A percentile compares a stretch with the other conserved stretches of the same genome.
Evolutionary conservation across 31 red algal genomes (phyloP).

Genomic region (Endocladia muricata): DNA sequence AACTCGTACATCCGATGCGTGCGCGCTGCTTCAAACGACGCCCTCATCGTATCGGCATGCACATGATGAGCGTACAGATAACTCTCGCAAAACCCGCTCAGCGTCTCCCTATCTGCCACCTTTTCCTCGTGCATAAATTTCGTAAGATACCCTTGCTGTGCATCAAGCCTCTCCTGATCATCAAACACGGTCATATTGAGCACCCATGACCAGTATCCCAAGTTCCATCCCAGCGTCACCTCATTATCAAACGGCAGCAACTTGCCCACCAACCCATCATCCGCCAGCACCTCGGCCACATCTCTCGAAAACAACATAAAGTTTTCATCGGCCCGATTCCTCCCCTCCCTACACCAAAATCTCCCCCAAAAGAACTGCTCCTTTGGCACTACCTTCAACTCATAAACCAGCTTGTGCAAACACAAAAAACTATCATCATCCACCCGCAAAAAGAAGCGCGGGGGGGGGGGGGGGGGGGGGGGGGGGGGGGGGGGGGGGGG

Average conservation of each 20-base stretch:
- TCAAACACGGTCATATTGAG: constrained; percentile 90
- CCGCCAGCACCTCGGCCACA: constrained; percentile 43
- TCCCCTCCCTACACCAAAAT: constrained; percentile 85
- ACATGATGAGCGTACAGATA: constrained; percentile 89
- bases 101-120: not conserved
- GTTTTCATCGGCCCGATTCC: constrained; percentile 93
- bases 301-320: constrained; percentile 91
- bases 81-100: constrained; percentile 57
- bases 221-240: constrained; percentile 92
- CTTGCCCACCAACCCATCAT: constrained; percentile 35
- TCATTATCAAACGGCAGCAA: constrained; percentile 80
- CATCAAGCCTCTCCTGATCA: constrained; percentile 80
- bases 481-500: too few relatives aligned
- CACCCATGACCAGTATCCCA: constrained; percentile 88
- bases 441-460: constrained; percentile 71
- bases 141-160: constrained; percentile 90
- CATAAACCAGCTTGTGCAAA: constrained; percentile 63
- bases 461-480: too few relatives aligned
- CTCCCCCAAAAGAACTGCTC: constrained; percentile 86
- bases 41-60: constrained; percentile 11
- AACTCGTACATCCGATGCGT: constrained; percentile 70
- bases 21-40: constrained; percentile 8
- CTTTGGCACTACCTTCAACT: constrained; percentile 34
- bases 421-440: constrained; percentile 96
- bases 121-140: constrained; percentile 66